Evolutionary conservation across 306 rosid species (phyloP).

Genomic region (Hippophae gyantsensis): DNA sequence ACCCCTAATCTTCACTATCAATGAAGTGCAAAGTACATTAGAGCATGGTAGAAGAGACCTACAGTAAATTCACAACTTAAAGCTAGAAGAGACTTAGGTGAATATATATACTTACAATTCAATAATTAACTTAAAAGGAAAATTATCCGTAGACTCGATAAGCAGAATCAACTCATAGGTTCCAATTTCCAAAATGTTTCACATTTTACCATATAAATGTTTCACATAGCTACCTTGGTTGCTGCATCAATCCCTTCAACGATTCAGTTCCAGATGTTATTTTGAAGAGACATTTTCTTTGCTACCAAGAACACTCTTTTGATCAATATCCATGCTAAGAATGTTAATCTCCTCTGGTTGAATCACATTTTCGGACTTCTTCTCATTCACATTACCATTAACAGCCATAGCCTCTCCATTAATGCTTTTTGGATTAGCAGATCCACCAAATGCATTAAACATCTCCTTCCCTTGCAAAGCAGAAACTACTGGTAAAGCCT

Average conservation of each 20-base stretch:
- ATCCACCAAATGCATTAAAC: slow-evolving; percentile 18
- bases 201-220: neutral
- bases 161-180: neutral
- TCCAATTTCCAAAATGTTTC: neutral
- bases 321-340: slow-evolving; percentile 16
- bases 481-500: neutral
- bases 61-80: neutral
- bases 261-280: neutral
- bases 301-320: slow-evolving; percentile 14
- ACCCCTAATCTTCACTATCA: slow-evolving; percentile 12
- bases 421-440: neutral
- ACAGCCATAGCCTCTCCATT: slow-evolving; percentile 14
- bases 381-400: slow-evolving; percentile 15
- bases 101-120: neutral
- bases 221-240: slow-evolving; percentile 18
- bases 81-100: neutral
- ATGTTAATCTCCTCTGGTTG: slow-evolving; percentile 1
- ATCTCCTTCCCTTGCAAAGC: slow-evolving; percentile 15
- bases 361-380: slow-evolving; percentile 9
- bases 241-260: slow-evolving; percentile 9
- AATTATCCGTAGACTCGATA: no score
- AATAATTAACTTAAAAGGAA: neutral
- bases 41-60: neutral
- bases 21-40: neutral
- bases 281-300: slow-evolving; percentile 19